Evolutionary conservation across 805 yeast species (phyloP).

Genomic region (Schwanniomyces sp.): DNA sequence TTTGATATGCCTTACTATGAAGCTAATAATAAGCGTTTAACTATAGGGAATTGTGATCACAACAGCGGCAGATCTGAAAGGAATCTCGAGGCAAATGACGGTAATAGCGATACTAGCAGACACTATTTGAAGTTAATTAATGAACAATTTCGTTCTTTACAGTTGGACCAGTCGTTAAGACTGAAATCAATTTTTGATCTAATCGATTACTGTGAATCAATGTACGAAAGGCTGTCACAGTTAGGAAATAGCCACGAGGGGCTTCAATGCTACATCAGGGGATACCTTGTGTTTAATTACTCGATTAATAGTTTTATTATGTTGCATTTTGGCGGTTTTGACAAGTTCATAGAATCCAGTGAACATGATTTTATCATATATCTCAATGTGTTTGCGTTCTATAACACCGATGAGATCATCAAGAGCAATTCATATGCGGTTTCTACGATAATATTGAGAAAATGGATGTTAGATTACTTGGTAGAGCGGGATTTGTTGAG

Average conservation of each 20-base stretch:
- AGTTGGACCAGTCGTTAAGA: slow-evolving; percentile 27
- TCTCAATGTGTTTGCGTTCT: slow-evolving; percentile 41
- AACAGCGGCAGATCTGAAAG: neutral
- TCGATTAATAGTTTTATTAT: slow-evolving; percentile 43
- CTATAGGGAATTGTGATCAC: neutral
- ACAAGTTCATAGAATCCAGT: slow-evolving; percentile 33
- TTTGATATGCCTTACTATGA: neutral
- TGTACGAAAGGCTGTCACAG: slow-evolving; percentile 31
- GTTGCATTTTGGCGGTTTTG: slow-evolving; percentile 44
- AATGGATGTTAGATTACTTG: slow-evolving; percentile 28
- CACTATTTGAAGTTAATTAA: slow-evolving; percentile 26
- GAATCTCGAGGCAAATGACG: neutral
- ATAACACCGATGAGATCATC: slow-evolving; percentile 28
- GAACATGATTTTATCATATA: slow-evolving; percentile 42
- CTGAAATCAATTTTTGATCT: slow-evolving; percentile 39
- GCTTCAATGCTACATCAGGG: slow-evolving; percentile 28
- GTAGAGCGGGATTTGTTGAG: slow-evolving; percentile 25
- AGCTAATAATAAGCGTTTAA: neutral
- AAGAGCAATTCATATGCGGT: slow-evolving; percentile 18
- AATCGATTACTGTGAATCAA: slow-evolving; percentile 38
- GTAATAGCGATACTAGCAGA: slow-evolving; percentile 12
- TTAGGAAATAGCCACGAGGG: slow-evolving; percentile 14
- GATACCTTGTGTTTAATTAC: slow-evolving; percentile 42
- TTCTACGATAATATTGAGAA: slow-evolving; percentile 18
- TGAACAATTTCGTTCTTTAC: slow-evolving; percentile 37